Conservation (phyloP, 2,329 filamentous ascomycete genomes). For the Penicillium sp. region DNA sequence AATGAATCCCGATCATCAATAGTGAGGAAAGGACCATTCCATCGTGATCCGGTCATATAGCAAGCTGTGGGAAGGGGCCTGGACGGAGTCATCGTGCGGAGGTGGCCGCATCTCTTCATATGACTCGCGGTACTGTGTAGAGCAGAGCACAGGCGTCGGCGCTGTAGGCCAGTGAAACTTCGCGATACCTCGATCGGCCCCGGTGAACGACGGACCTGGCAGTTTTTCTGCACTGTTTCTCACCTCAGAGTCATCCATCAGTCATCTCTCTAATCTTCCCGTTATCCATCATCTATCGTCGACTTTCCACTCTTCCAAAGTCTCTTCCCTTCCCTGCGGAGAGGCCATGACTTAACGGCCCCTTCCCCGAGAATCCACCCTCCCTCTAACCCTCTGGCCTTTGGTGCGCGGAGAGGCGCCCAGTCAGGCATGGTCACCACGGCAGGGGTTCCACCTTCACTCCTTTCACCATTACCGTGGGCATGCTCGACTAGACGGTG, state of each 20-base stretch:
- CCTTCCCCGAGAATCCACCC: neutral
- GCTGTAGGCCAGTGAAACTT: conserved; percentile 31
- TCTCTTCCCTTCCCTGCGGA: conserved; percentile 11
- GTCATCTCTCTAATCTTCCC: neutral
- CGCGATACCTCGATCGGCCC: conserved; percentile 22
- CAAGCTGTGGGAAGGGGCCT: neutral
- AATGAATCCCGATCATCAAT: neutral
- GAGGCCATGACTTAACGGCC: conserved; percentile 23
- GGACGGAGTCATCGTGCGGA: conserved; percentile 10
- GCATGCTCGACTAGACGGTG: conserved; percentile 28
- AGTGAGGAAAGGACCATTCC: neutral
- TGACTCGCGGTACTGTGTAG: conserved; percentile 24
- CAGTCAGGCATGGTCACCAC: conserved; percentile 41
- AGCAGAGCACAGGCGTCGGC: conserved; percentile 30
- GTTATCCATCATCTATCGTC: neutral
- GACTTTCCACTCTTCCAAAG: neutral
- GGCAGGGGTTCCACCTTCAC: conserved; percentile 30
- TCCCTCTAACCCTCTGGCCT: conserved; percentile 12
- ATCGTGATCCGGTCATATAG: neutral
- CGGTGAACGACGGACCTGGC: conserved; percentile 17
- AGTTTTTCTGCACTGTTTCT: neutral
- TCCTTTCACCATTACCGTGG: conserved; percentile 27
- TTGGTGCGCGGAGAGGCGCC: conserved; percentile 25
- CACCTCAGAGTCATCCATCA: neutral
- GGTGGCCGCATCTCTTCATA: conserved; percentile 11